Percentiles rank a stretch among this genome's conserved stretches.
phyloP scores from a whole-genome alignment of 1,284 basidiomycete species.

The Porogramme epimiltina region DNA sequence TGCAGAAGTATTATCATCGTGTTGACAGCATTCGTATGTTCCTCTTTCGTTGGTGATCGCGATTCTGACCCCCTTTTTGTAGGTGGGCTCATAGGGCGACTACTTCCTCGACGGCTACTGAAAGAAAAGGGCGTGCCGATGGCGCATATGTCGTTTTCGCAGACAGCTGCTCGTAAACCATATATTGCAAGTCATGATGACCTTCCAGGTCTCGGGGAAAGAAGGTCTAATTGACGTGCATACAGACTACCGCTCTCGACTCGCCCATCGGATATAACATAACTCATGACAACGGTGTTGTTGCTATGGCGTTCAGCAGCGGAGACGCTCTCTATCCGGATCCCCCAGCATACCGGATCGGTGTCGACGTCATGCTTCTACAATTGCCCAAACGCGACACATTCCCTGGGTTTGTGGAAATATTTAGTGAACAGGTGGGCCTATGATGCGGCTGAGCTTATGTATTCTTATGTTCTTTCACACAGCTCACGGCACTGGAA shows the following conservation, averaged over 20 bases:
- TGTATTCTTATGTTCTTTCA: background rate
- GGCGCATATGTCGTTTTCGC: constrained; percentile 49
- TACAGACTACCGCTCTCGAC: constrained; percentile 46
- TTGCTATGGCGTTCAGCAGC: constrained; percentile 66
- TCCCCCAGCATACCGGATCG: constrained; percentile 62
- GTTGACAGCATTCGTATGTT: constrained; percentile 73
- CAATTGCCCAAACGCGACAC: constrained; percentile 58
- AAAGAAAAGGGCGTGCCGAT: constrained; percentile 52
- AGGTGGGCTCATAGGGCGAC: constrained; percentile 75
- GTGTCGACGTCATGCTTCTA: constrained; percentile 80
- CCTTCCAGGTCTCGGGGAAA: no score
- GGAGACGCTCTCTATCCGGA: constrained; percentile 43
- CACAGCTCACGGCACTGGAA: constrained; percentile 66
- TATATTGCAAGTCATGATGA: constrained; percentile 54
- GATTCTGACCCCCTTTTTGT: background rate
- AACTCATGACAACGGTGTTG: constrained; percentile 73
- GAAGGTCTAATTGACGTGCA: background rate
- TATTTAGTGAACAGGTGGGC: constrained; percentile 65
- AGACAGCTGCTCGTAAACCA: constrained; percentile 69
- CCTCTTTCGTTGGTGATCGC: background rate
- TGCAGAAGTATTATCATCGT: constrained; percentile 66
- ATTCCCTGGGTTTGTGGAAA: constrained; percentile 60
- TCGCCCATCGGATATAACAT: constrained; percentile 74
- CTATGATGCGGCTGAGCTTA: no score
- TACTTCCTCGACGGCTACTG: constrained; percentile 66